phyloP scores from a whole-genome alignment of 108 stramenopile species.

The Aureococcus anophagefferens region DNA sequence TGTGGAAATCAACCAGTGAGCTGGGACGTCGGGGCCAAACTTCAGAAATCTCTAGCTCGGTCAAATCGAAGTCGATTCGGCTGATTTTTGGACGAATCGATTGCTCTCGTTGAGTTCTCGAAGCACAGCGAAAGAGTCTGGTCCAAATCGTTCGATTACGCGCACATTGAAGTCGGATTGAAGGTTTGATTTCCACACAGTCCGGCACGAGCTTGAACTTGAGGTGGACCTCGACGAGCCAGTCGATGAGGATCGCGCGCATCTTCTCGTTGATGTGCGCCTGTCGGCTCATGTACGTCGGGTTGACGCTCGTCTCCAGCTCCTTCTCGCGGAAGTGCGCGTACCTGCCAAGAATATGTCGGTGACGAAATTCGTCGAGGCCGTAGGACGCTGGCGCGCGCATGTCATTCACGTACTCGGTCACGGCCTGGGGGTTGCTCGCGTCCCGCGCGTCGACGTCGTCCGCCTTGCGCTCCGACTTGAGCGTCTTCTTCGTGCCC shows the following conservation, averaged over 20 bases:
- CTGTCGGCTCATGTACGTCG: conserved; percentile 77
- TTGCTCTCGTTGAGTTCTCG: no score
- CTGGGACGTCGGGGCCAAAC: no score
- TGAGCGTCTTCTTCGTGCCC: neutral
- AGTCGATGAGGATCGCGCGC: conserved; percentile 93
- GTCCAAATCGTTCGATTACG: no score
- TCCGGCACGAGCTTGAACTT: conserved; percentile 95
- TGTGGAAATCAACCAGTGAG: no score
- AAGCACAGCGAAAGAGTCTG: no score
- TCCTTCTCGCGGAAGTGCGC: conserved; percentile 76
- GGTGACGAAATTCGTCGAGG: no score
- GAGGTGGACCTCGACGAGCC: conserved; percentile 96
- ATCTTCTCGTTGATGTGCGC: conserved; percentile 79
- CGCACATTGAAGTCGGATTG: no score
- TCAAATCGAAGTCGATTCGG: no score
- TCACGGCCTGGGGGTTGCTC: conserved; percentile 81
- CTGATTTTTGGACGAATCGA: no score
- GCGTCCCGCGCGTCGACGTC: conserved; percentile 89
- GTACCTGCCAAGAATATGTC: conserved; percentile 50
- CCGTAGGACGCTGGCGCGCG: neutral
- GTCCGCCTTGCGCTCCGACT: conserved; percentile 37
- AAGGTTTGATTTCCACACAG: no score
- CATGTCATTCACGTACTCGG: conserved; percentile 89
- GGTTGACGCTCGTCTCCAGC: conserved; percentile 57
- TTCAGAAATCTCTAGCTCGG: no score